Conservation (phyloP, 352 stramenopile species). For the Globisporangium acanthophoron region DNA sequence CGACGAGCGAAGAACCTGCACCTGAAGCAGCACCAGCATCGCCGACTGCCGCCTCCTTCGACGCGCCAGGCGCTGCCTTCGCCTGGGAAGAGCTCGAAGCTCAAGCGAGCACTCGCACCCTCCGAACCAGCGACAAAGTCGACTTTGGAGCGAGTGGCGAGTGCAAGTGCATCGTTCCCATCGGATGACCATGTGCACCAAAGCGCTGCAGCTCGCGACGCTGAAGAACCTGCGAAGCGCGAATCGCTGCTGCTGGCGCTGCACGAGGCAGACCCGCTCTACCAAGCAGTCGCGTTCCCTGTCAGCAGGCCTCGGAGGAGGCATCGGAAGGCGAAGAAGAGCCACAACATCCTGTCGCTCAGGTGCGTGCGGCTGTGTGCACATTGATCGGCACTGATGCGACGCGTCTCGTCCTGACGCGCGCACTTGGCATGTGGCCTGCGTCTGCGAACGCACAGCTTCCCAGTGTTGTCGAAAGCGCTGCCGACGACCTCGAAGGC, state of each 20-base stretch:
- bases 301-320: not conserved
- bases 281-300: not conserved
- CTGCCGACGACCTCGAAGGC: not conserved
- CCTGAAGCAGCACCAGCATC: not conserved
- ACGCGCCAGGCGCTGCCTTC: not conserved
- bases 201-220: not conserved
- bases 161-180: not conserved
- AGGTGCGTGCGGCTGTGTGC: conserved; percentile 14
- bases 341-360: conserved; percentile 22
- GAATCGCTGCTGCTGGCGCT: not conserved
- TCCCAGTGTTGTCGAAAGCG: conserved; percentile 14
- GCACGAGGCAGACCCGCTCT: not conserved
- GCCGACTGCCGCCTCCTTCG: not conserved
- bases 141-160: not conserved
- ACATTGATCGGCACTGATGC: not conserved
- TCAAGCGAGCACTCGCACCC: not conserved
- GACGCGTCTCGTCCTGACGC: no score
- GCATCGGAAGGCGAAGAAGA: conserved; percentile 8
- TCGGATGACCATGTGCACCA: not conserved
- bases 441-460: conserved; percentile 3
- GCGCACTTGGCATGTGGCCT: not conserved
- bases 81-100: not conserved
- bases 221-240: not conserved
- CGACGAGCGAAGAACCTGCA: not conserved
- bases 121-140: not conserved